Evolutionary conservation across 2,329 filamentous ascomycete genomes (phyloP), one percentile per base, ranked within the genome.

Genomic region (Talaromyces sp.): DNA sequence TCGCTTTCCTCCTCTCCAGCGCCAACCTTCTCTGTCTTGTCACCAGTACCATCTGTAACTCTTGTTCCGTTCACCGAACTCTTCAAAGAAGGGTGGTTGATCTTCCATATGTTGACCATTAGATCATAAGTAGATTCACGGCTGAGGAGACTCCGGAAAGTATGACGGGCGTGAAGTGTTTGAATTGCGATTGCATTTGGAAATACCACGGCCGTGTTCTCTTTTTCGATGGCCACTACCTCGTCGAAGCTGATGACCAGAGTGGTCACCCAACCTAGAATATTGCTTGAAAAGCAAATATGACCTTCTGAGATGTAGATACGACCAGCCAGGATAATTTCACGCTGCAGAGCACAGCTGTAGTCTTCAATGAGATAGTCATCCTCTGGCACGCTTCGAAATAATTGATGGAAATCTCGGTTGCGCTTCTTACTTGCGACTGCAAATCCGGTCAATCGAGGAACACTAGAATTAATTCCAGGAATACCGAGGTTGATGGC

Each of bases 341-440:
- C 95, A 61, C 92, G 86, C 72, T 99, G 94, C 54, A 99, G 74
- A 3, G 94, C 94, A 70, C 94, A 97, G 71, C 94, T 97, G 72
- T 97, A 99, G 71, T 99, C 94, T 69, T 99, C 94, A 60, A 99
- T 97, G 22, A 99, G 81, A 68, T 96, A 97, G 72, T 99, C 94
- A 66, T 99, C 94, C 61, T 97, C 93, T 1, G 95, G 94, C 0
- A 99, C 94, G 69, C 92, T 97, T 73, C 94, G 89, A 79, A 99
- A 99, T 2, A 96, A 77, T 54, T 83, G 84, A 71, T 99, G 94
- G 65, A 97, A 99, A 68, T 97, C 94, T 44, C 91, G 86, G 74
- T 99, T 99, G 51, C 95, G 86, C 76, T 94, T 97, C 72, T 95
- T 96, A 70, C 90, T 95, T 44, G 94, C 94, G 59, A 97, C 91